phyloP scores from a whole-genome alignment of 1,284 basidiomycete genomes.

The Melanopsichium pennsylvanicum region DNA sequence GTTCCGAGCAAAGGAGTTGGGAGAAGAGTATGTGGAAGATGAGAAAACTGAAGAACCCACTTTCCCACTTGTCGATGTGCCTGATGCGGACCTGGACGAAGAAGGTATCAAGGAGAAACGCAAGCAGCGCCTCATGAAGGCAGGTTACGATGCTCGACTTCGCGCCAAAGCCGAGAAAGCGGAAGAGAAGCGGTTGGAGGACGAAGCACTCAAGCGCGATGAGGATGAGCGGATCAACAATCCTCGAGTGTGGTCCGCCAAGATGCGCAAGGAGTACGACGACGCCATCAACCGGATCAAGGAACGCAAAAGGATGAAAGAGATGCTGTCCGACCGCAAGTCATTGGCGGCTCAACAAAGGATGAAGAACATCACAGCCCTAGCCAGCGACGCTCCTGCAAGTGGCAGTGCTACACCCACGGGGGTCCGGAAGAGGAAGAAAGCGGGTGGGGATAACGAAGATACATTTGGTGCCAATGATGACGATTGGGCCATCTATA shows the following conservation, averaged over 20 bases:
- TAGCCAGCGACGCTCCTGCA: conserved; percentile 74
- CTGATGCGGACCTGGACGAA: conserved; percentile 92
- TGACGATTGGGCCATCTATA: conserved; percentile 96
- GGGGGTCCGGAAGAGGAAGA: conserved; percentile 44
- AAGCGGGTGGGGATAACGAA: conserved; percentile 71
- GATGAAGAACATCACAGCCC: conserved; percentile 94
- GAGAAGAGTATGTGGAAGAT: conserved; percentile 64
- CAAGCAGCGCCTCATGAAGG: conserved; percentile 90
- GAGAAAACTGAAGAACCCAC: conserved; percentile 76
- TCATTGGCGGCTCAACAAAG: conserved; percentile 92
- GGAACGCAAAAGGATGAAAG: conserved; percentile 80
- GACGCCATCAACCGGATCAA: conserved; percentile 82
- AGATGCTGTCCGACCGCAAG: conserved; percentile 87
- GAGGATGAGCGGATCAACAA: conserved; percentile 74
- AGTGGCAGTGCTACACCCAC: conserved; percentile 38
- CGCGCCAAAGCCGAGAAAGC: conserved; percentile 83
- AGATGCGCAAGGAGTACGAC: conserved; percentile 56
- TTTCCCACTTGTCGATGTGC: conserved; percentile 88
- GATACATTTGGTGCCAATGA: conserved; percentile 95
- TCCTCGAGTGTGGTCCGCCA: conserved; percentile 52
- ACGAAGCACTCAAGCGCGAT: conserved; percentile 78
- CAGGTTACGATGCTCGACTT: conserved; percentile 89
- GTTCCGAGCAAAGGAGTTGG: conserved; percentile 77
- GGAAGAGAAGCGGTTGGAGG: conserved; percentile 73
- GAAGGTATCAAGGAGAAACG: conserved; percentile 93